phyloP scores from a whole-genome alignment of 2,329 filamentous ascomycete species.

The Colletotrichum sidae region DNA sequence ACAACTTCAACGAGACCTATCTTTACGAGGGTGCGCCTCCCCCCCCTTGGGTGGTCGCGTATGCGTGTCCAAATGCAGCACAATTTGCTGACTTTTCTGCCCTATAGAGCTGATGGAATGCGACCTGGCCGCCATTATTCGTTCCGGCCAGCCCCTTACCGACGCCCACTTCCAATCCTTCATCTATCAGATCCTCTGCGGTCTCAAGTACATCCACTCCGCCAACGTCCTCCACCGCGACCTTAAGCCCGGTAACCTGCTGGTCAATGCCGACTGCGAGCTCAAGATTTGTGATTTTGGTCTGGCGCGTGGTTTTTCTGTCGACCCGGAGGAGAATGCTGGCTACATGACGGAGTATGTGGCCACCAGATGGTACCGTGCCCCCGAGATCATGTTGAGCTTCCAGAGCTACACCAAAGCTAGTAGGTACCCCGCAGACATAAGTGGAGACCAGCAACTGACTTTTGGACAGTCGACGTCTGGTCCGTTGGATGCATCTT shows the following conservation, averaged over 20 bases:
- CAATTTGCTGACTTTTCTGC: constrained; percentile 20
- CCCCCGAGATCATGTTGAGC: constrained; percentile 98
- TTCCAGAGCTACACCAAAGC: constrained; percentile 99
- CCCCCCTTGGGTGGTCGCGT: neutral
- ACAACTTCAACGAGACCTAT: constrained; percentile 99
- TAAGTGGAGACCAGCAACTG: no score
- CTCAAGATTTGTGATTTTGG: constrained; percentile 99
- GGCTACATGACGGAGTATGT: constrained; percentile 99
- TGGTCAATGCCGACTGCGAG: constrained; percentile 99
- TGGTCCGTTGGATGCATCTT: constrained; percentile 99
- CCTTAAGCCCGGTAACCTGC: constrained; percentile 94
- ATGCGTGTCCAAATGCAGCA: constrained; percentile 3
- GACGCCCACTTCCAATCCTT: constrained; percentile 99
- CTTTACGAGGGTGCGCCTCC: constrained; percentile 86
- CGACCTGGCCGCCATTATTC: constrained; percentile 96
- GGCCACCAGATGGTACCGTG: constrained; percentile 93
- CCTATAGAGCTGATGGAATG: constrained; percentile 95
- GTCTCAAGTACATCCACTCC: constrained; percentile 98
- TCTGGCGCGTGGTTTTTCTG: constrained; percentile 93
- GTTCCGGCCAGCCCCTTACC: constrained; percentile 95
- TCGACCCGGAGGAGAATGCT: constrained; percentile 97
- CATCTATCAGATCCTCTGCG: constrained; percentile 99
- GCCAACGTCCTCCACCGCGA: constrained; percentile 98
- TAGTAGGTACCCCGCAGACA: constrained; percentile 73
- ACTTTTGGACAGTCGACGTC: constrained; percentile 79